Evolutionary conservation across 1,284 basidiomycete genomes (phyloP).

Genomic region (Pascua sp.): DNA sequence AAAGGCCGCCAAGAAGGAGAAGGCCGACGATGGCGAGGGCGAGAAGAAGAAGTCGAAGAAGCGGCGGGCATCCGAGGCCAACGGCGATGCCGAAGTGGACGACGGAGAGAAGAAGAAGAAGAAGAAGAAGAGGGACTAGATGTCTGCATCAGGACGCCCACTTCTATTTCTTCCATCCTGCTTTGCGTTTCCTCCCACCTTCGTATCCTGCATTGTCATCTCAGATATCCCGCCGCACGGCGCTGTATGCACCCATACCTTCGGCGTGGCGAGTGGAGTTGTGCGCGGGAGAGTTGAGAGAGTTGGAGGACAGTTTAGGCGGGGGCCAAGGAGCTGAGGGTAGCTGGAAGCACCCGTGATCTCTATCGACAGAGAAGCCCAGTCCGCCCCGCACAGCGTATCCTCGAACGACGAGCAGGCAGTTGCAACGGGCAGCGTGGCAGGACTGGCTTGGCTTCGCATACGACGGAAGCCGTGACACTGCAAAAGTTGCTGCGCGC

Average conservation of each 20-base stretch:
- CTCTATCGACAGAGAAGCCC: no score
- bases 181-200: not conserved
- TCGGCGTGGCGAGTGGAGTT: not conserved
- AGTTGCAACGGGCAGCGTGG: no score
- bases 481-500: no score
- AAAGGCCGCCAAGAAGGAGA: slow-evolving; percentile 14
- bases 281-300: no score
- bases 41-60: slow-evolving; percentile 53
- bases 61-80: slow-evolving; percentile 44
- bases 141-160: slow-evolving; percentile 2
- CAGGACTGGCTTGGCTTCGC: no score
- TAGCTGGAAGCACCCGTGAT: no score
- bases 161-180: not conserved
- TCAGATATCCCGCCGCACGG: slow-evolving; percentile 5
- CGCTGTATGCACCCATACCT: slow-evolving; percentile 11
- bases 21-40: slow-evolving; percentile 14
- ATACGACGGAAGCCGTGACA: no score
- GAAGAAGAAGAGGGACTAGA: slow-evolving; percentile 63
- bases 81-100: slow-evolving; percentile 40
- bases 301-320: no score
- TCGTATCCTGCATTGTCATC: slow-evolving; percentile 12
- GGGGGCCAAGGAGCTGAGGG: no score
- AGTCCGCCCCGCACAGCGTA: no score
- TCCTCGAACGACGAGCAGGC: no score
- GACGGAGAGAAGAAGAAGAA: slow-evolving; percentile 54